These are phyloP conservation scores for Trypanosoma mega DNA, from an alignment of 208 protist species.

Conservation along the genomic window DNA sequence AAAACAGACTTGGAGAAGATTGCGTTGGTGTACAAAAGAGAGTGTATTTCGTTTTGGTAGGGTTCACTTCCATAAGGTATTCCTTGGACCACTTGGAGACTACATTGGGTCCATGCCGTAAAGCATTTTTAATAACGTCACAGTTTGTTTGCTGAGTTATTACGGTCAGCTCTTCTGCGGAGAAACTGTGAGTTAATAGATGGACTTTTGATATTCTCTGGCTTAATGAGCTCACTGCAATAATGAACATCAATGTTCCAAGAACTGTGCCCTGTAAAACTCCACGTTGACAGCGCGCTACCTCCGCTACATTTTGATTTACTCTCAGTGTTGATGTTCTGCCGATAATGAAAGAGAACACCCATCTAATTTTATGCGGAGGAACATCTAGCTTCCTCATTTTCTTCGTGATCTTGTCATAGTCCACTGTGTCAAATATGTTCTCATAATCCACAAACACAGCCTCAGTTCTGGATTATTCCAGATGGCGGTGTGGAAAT, in stretches of 20 bases:
- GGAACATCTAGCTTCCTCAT: not conserved
- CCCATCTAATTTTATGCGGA: not conserved
- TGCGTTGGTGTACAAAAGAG: too few species aligned
- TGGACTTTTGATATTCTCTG: conserved; percentile 3
- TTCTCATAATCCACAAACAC: conserved; percentile 9
- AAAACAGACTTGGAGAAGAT: too few species aligned
- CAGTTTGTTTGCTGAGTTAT: not conserved
- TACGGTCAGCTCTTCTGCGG: conserved; percentile 26
- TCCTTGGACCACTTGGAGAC: conserved; percentile 12
- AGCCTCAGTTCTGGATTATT: not conserved
- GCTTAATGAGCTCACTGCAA: conserved; percentile 23
- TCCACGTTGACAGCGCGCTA: not conserved
- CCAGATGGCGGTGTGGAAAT: not conserved
- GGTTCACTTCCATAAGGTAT: conserved; percentile 21
- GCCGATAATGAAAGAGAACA: not conserved
- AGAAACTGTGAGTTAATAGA: conserved; percentile 19
- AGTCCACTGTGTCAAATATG: conserved; percentile 9
- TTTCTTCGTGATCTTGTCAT: not conserved
- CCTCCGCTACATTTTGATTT: not conserved
- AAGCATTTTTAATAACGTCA: conserved; percentile 2
- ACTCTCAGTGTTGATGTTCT: not conserved
- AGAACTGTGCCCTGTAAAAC: conserved; percentile 28
- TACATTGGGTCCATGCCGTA: conserved; percentile 18
- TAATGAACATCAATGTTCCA: conserved; percentile 25
- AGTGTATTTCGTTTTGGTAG: conserved; percentile 22